Base-by-base conservation (phyloP, 2,329 filamentous ascomycete species). In the Aspergillus spinulosporus region DNA sequence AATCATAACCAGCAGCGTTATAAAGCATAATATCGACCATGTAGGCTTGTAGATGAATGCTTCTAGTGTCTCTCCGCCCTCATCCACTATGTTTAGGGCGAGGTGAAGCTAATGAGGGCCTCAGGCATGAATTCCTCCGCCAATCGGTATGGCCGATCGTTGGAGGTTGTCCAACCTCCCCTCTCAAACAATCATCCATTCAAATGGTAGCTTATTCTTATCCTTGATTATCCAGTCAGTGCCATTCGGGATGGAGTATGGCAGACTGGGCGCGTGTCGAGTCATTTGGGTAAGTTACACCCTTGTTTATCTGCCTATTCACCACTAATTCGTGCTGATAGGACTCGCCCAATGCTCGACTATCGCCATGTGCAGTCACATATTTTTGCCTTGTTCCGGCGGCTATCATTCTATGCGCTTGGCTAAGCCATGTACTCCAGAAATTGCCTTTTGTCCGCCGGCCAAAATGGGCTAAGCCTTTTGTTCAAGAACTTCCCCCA, bases 391-490 rank as follows among this genome's bases (percentile, higher is more conserved):
- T 62, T 5, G 55, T 70, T 4, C 73, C 73, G 1, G 64, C 63
- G 0, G 57, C 64, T 28, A 43, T 71, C 5, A 56, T 69, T 21
- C 43, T 66, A 7, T 12, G 68, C 8, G 58, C 75, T 49, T 61
- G 64, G 21, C 43, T 68, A 34, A 62, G 62, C 28, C 67, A 74
- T 55, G 5, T 73, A 6, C 40, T 73, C 12, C 61, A 59, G 4
- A 60, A 62, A 26, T 36, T 66, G 1, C 43, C 70, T 1, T 52
- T 58, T 29, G 57, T 56, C 36, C 68, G 62, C 64, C 70, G 74
- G 42, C 78, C 83, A 34, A 68, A 63, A 70, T 85, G 83, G 82
- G 76, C 75, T 15, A 72, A 65, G 47, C 74, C 80, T 3, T 85
- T 86, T 58, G 69, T 85, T 14, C 64, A 74, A 14, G 81, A 83